phyloP scores from a whole-genome alignment of 108 stramenopile genomes.

The Pseudonitzschia multistriata region DNA sequence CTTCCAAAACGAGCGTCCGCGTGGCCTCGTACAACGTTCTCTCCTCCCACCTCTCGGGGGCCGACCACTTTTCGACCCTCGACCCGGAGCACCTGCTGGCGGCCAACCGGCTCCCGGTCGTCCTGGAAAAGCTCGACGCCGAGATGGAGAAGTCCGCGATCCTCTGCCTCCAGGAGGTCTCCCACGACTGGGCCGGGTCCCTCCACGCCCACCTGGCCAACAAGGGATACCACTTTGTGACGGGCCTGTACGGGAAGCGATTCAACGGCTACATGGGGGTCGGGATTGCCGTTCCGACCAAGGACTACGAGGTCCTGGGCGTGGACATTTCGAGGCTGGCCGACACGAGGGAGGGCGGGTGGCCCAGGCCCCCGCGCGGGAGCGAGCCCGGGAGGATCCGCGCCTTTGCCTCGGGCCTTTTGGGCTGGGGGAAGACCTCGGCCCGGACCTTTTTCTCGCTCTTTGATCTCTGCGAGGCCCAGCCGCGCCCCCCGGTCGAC shows the following conservation, averaged over 20 bases:
- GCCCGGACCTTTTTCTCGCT: not conserved
- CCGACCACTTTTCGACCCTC: slow-evolving; percentile 64
- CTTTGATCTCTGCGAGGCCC: not conserved
- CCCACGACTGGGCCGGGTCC: slow-evolving; percentile 67
- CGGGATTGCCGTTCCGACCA: slow-evolving; percentile 70
- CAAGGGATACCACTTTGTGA: slow-evolving; percentile 83
- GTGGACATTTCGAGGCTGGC: slow-evolving; percentile 57
- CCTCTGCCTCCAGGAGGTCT: slow-evolving; percentile 88
- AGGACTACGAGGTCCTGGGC: slow-evolving; percentile 53
- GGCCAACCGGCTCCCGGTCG: slow-evolving; percentile 57
- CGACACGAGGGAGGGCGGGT: slow-evolving; percentile 48
- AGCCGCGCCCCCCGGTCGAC: slow-evolving; percentile 32
- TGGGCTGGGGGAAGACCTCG: not conserved
- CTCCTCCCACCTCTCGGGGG: slow-evolving; percentile 72
- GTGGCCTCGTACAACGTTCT: slow-evolving; percentile 89
- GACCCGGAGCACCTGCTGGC: slow-evolving; percentile 66
- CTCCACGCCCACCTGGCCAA: slow-evolving; percentile 85
- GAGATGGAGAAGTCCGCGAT: slow-evolving; percentile 56
- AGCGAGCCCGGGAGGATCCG: not conserved
- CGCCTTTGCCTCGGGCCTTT: too few relatives aligned
- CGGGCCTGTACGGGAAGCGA: slow-evolving; percentile 83
- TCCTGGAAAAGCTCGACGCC: slow-evolving; percentile 71
- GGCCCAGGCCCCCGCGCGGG: slow-evolving; percentile 51
- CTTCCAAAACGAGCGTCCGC: slow-evolving; percentile 36
- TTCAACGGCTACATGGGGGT: slow-evolving; percentile 96